Evolutionary conservation across 768 basidiomycete genomes (phyloP), one percentile per base, ranked within the genome.

Genomic region (Collybia nuda): DNA sequence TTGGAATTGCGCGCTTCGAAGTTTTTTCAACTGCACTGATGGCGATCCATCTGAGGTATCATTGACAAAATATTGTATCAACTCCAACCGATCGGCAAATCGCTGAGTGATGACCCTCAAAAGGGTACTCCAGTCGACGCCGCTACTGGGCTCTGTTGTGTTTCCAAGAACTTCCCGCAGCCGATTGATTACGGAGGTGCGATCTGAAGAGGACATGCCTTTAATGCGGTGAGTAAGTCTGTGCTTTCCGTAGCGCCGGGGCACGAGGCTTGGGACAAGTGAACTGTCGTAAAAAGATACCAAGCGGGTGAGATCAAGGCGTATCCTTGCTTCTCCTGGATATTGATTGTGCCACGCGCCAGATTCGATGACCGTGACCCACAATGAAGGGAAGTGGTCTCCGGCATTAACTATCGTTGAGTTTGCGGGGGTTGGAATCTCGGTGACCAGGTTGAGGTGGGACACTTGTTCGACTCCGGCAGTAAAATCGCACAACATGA

Each of bases 401-500:
- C 11, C 11, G 5, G 32, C 32, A 2, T 32, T 5, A 11, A 14
- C 12, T 4, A 14, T 32, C 3, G 32, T 6, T 32, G 14, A 11
- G 14, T 32, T 32, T 4, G 32, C 14, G 9, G 32, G 32, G 32
- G 9, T 32, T 32, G 3, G 32, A 3, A 3, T 32, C 32, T 32
- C 2, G 14, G 41, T 15, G 19, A 36, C 46, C 2, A 78, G 55
- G 36, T 74, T 65, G 3, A 68, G 52, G 54, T 75, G 72, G n/a
- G 77, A 74, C 5, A 72, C 67, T 2, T 67, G 54, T 7, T 69
- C 59, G 5, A 79, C 60, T 2, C 74, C 75, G 1, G 61, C 55
- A 1, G 62, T 67, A 53, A 80, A 78, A 53, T 78, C 67, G 53
- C 78, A 79, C 6, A 78, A 61, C 70, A 77, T 76, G 14, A 77